These are phyloP conservation scores for Anthostomella pinea DNA, from an alignment of 2,329 filamentous ascomycete genomes.

Conservation along the genomic window DNA sequence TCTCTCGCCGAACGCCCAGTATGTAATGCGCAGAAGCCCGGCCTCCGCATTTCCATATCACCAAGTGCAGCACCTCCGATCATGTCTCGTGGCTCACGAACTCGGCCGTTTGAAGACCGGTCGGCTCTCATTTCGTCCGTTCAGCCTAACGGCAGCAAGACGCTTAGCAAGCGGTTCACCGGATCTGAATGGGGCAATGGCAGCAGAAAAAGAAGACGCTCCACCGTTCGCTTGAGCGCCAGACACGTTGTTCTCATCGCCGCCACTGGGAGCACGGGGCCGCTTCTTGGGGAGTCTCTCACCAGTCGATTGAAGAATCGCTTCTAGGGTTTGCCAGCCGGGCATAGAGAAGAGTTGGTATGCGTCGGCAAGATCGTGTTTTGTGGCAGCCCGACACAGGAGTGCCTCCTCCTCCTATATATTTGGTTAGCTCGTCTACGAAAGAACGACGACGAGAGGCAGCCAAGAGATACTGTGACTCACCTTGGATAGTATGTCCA, in stretches of 20 bases:
- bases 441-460: slow-evolving; percentile 3
- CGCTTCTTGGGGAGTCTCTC: slow-evolving; percentile 82
- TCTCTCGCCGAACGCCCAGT: too few relatives aligned
- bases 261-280: slow-evolving; percentile 41
- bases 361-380: slow-evolving; percentile 75
- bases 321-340: slow-evolving; percentile 91
- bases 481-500: slow-evolving; percentile 85
- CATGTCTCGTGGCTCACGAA: too few relatives aligned
- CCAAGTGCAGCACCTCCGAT: too few relatives aligned
- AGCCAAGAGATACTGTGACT: slow-evolving; percentile 24
- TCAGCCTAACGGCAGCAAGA: slow-evolving; percentile 38
- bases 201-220: slow-evolving; percentile 9
- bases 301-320: slow-evolving; percentile 95
- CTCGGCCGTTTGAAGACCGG: slow-evolving; percentile 30
- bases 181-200: slow-evolving; percentile 18
- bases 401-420: slow-evolving; percentile 81
- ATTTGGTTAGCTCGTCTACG: slow-evolving; percentile 11
- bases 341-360: slow-evolving; percentile 81
- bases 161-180: slow-evolving; percentile 37
- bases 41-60: too few relatives aligned
- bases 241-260: slow-evolving; percentile 21
- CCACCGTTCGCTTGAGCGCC: slow-evolving; percentile 22
- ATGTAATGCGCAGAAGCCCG: too few relatives aligned
- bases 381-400: slow-evolving; percentile 79
- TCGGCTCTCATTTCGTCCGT: slow-evolving; percentile 28